phyloP scores from a whole-genome alignment of 2,329 filamentous ascomycete genomes.

The Colletotrichum zoysiae region DNA sequence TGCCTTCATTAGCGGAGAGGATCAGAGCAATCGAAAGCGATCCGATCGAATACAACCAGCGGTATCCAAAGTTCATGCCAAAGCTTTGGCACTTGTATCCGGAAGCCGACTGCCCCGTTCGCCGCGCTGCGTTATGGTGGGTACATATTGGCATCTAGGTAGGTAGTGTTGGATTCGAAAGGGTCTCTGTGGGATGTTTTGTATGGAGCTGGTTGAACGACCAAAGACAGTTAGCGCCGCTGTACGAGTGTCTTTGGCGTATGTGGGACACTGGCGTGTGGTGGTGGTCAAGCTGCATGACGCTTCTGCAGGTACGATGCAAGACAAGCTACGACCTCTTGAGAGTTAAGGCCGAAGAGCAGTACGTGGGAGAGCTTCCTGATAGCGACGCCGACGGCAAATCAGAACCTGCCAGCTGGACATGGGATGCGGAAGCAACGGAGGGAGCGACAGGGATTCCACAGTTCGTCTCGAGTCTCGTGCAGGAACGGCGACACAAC shows the following conservation, averaged over 20 bases:
- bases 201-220: constrained; percentile 24
- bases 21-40: neutral
- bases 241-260: constrained; percentile 35
- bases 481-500: constrained; percentile 9
- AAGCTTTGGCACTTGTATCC: constrained; percentile 11
- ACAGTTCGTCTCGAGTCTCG: constrained; percentile 7
- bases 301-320: constrained; percentile 46
- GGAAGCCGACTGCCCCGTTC: neutral
- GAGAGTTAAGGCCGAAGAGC: constrained; percentile 17
- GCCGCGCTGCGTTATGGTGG: neutral
- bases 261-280: constrained; percentile 34
- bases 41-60: neutral
- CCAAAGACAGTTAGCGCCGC: constrained; percentile 34
- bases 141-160: neutral
- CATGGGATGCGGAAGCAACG: constrained; percentile 26
- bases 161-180: constrained; percentile 1
- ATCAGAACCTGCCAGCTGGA: neutral
- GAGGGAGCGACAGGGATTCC: constrained; percentile 31
- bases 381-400: neutral
- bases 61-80: neutral
- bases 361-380: neutral
- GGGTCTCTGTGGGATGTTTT: constrained; percentile 22
- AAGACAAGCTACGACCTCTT: constrained; percentile 28
- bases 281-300: constrained; percentile 37
- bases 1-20: neutral